A percentile compares a stretch with the other conserved stretches of the same genome.
Evolutionary conservation across 345 rosid species (phyloP).

Genomic region (Camelina neglecta): DNA sequence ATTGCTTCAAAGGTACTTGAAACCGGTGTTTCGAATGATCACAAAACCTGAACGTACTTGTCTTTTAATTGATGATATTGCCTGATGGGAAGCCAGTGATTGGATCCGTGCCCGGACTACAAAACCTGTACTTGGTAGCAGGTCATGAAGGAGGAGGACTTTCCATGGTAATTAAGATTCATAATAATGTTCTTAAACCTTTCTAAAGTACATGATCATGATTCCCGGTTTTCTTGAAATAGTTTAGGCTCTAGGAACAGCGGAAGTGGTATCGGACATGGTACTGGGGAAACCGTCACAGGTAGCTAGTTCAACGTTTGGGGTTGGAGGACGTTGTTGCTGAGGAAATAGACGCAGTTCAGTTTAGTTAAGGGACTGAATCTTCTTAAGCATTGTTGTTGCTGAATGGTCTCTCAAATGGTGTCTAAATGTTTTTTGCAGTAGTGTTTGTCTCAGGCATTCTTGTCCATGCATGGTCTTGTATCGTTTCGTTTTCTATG

Average conservation of each 20-base stretch:
- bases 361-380: conserved; percentile 14
- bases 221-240: conserved; percentile 35
- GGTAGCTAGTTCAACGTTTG: conserved; percentile 59
- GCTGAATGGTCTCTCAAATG: background rate
- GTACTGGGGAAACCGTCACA: conserved; percentile 60
- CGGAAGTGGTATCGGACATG: conserved; percentile 85
- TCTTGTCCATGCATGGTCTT: no score
- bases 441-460: no score
- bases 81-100: conserved; percentile 91
- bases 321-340: conserved; percentile 48
- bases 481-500: no score
- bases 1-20: conserved; percentile 1
- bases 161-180: conserved; percentile 62
- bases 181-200: conserved; percentile 2
- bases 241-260: conserved; percentile 83
- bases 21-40: background rate
- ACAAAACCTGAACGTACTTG: background rate
- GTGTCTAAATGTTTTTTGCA: no score
- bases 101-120: conserved; percentile 69
- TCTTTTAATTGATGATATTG: conserved; percentile 56
- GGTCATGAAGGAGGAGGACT: conserved; percentile 98
- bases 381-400: conserved; percentile 13
- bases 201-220: conserved; percentile 10
- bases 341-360: conserved; percentile 25
- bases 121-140: conserved; percentile 74